These are phyloP conservation scores for Phytophthora quininea DNA, from an alignment of 352 stramenopile species.

Conservation along the genomic window DNA sequence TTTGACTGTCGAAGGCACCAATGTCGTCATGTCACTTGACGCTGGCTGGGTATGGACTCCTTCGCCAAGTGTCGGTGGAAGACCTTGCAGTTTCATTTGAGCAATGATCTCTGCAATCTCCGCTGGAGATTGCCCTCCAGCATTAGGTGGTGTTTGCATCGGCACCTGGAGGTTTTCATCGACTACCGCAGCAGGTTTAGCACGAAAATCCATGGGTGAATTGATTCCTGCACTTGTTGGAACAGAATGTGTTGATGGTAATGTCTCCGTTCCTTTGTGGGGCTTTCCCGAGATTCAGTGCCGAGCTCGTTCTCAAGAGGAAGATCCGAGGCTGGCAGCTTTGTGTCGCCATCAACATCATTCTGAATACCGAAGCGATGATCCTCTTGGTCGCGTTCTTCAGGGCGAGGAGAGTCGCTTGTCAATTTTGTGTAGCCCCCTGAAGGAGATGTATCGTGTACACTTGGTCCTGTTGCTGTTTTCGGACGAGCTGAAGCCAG, in stretches of 20 bases:
- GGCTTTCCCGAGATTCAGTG: too few species aligned
- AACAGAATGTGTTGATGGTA: too few species aligned
- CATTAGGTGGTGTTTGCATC: not conserved
- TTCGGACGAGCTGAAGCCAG: not conserved
- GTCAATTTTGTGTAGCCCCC: constrained; percentile 32
- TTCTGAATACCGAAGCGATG: not conserved
- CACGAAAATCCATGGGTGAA: too few species aligned
- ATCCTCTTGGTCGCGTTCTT: constrained; percentile 9
- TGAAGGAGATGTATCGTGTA: constrained; percentile 7
- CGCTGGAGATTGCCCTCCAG: constrained; percentile 10
- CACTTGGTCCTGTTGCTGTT: constrained; percentile 9
- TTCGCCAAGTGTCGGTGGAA: constrained; percentile 9
- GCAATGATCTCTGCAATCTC: constrained; percentile 31
- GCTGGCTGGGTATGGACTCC: not conserved
- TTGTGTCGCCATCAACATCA: constrained; percentile 3
- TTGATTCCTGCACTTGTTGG: too few species aligned
- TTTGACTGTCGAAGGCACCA: too few species aligned
- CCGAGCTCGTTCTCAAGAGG: not conserved
- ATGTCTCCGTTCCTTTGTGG: too few species aligned
- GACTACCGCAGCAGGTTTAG: not conserved
- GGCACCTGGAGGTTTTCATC: not conserved
- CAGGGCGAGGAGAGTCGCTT: constrained; percentile 2
- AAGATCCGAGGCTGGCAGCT: not conserved
- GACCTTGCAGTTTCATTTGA: constrained; percentile 25
- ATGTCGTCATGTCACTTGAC: not conserved